Conservation (phyloP, 1,284 basidiomycete species). For the Gymnopus androsaceus region DNA sequence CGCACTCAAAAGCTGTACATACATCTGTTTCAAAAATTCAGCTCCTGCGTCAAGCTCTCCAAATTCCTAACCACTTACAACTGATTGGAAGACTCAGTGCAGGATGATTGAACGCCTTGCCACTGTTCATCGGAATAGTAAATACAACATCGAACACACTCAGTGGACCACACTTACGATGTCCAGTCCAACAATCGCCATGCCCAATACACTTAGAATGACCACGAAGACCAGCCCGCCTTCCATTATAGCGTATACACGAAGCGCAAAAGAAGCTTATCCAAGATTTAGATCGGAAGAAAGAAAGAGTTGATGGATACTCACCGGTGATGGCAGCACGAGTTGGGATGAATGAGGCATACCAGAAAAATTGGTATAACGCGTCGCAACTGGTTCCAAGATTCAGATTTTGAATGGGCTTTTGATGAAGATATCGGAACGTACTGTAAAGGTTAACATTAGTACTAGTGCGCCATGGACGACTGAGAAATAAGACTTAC, state of each 20-base stretch:
- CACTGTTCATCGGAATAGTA: neutral
- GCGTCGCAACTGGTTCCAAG: neutral
- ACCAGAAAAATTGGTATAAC: slow-evolving; percentile 7
- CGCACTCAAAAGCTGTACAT: neutral
- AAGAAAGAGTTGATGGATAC: neutral
- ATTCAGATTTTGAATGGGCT: neutral
- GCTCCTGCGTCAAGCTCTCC: too few species aligned
- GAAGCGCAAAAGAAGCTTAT: neutral
- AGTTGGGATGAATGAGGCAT: slow-evolving; percentile 2
- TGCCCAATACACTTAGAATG: neutral
- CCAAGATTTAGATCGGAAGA: neutral
- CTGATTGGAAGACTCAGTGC: neutral
- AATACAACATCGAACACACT: neutral
- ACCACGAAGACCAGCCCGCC: neutral
- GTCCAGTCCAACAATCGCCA: neutral
- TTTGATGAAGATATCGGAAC: neutral
- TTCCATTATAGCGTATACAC: neutral
- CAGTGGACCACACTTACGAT: neutral
- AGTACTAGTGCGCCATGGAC: too few species aligned
- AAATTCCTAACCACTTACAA: neutral
- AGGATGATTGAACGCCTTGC: slow-evolving; percentile 3
- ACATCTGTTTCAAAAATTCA: neutral
- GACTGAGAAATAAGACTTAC: neutral
- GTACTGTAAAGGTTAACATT: neutral
- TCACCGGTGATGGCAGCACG: slow-evolving; percentile 1